Conservation (phyloP, 108 stramenopile genomes). For the Nannochloropsis gaditana region DNA sequence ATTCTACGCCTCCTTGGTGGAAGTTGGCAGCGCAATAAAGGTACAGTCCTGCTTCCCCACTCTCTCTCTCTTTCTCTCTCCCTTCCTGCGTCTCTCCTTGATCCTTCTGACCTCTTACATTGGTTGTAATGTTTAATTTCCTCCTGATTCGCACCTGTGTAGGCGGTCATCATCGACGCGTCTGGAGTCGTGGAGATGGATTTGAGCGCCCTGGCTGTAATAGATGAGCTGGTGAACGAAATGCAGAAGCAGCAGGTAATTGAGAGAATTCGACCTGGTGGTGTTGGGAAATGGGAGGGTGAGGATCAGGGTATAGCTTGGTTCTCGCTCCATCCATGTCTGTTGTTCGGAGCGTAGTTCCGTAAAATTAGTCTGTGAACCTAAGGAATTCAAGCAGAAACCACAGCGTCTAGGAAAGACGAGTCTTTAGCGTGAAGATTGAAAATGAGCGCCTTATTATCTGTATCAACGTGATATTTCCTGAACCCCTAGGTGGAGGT, state of each 20-base stretch:
- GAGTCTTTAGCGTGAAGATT: too few species aligned
- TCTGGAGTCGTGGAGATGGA: background rate
- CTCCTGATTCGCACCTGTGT: background rate
- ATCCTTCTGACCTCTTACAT: background rate
- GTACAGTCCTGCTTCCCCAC: background rate
- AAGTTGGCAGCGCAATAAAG: background rate
- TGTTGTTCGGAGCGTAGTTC: too few species aligned
- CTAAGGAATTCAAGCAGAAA: too few species aligned
- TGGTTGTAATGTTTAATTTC: background rate
- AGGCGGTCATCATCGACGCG: background rate
- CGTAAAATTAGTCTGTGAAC: too few species aligned
- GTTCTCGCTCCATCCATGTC: too few species aligned
- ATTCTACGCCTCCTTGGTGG: background rate
- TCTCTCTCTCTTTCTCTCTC: background rate
- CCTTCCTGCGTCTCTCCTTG: background rate
- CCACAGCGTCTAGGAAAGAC: too few species aligned
- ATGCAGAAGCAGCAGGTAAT: background rate
- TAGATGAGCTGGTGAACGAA: constrained; percentile 9
- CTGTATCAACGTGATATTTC: too few species aligned
- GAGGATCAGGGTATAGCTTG: too few species aligned
- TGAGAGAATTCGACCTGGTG: too few species aligned
- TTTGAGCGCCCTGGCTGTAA: background rate
- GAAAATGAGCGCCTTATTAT: too few species aligned
- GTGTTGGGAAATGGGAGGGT: too few species aligned
- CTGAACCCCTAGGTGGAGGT: background rate